phyloP scores from a whole-genome alignment of 2,329 filamentous ascomycete species.

The Talaromyces sp. region DNA sequence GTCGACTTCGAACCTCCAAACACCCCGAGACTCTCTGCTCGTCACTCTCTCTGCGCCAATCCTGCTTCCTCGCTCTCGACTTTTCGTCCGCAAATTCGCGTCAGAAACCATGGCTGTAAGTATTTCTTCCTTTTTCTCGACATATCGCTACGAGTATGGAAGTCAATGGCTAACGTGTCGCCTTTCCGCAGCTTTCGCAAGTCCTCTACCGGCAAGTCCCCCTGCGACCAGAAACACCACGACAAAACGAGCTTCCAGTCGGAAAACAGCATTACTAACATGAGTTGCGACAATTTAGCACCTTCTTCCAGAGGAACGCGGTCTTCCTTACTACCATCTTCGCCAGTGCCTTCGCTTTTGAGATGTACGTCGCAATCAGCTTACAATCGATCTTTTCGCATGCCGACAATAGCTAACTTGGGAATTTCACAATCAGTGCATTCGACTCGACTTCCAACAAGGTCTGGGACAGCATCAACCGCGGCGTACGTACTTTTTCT shows the following conservation, averaged over 20 bases:
- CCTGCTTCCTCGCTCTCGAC: neutral
- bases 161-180: constrained; percentile 23
- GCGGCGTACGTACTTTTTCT: constrained; percentile 64
- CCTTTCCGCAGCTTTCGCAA: constrained; percentile 41
- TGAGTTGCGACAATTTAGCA: constrained; percentile 46
- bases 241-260: constrained; percentile 1
- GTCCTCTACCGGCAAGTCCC: constrained; percentile 58
- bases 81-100: neutral
- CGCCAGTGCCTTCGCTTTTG: constrained; percentile 78
- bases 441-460: constrained; percentile 79
- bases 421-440: constrained; percentile 50
- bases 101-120: constrained; percentile 50
- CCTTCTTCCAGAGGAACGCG: constrained; percentile 79
- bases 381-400: constrained; percentile 5
- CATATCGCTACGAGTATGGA: neutral
- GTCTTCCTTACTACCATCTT: constrained; percentile 87
- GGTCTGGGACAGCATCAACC: constrained; percentile 88
- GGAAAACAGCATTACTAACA: constrained; percentile 14
- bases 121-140: constrained; percentile 35
- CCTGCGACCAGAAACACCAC: constrained; percentile 7
- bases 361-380: constrained; percentile 67
- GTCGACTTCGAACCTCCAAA: constrained; percentile 23
- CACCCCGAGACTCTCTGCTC: constrained; percentile 3
- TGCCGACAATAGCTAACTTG: neutral
- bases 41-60: constrained; percentile 18